Conservation (phyloP, 2,329 filamentous ascomycete species). For the Ophiocordyceps camponoti-leonardi region DNA sequence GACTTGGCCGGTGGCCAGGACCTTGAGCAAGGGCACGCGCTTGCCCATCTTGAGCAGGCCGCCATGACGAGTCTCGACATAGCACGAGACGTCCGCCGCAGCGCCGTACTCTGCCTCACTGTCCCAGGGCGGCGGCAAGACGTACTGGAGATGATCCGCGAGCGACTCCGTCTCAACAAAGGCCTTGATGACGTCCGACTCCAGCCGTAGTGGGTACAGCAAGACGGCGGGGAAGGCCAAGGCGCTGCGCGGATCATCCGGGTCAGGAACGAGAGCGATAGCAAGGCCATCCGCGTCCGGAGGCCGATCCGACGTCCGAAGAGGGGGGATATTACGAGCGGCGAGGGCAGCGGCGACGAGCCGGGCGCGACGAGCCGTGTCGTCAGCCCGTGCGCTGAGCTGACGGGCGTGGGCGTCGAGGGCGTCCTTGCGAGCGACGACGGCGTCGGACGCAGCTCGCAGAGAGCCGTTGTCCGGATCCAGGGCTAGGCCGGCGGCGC, state of each 20-base stretch:
- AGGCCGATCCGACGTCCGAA: constrained; percentile 53
- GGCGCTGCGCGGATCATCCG: constrained; percentile 52
- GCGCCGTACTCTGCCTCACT: constrained; percentile 16
- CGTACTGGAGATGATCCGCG: constrained; percentile 63
- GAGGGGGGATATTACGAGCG: constrained; percentile 52
- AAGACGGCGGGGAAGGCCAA: constrained; percentile 67
- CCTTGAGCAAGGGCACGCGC: constrained; percentile 60
- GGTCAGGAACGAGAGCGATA: constrained; percentile 53
- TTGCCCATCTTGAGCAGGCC: constrained; percentile 81
- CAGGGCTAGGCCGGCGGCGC: constrained; percentile 53
- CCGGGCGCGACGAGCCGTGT: constrained; percentile 34
- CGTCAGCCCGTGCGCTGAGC: constrained; percentile 38
- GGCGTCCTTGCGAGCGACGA: constrained; percentile 37
- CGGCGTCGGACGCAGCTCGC: constrained; percentile 40
- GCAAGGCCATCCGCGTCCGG: constrained; percentile 68
- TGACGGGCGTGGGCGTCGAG: constrained; percentile 36
- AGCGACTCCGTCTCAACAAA: constrained; percentile 65
- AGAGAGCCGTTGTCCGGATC: constrained; percentile 56
- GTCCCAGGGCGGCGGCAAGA: constrained; percentile 86
- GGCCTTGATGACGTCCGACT: constrained; percentile 82
- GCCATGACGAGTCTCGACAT: constrained; percentile 65
- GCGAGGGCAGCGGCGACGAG: constrained; percentile 49
- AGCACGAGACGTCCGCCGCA: constrained; percentile 57
- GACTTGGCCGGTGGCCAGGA: constrained; percentile 58
- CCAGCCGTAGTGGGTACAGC: constrained; percentile 65